Percentiles rank a stretch among this genome's conserved stretches.
phyloP scores from a whole-genome alignment of 164 flowering plant genomes.

The Magnolia sinica region DNA sequence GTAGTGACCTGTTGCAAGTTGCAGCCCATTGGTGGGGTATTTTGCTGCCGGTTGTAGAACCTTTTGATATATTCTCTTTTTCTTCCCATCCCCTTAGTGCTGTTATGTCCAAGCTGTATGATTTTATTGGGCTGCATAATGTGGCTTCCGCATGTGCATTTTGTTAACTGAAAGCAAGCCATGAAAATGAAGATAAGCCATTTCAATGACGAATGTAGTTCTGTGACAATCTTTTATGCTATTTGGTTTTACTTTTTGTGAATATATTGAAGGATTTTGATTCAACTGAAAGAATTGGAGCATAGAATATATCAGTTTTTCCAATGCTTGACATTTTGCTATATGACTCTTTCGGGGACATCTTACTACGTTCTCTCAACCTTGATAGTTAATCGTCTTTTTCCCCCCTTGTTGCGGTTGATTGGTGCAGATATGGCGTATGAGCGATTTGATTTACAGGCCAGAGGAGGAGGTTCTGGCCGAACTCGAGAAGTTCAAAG shows the following conservation, averaged over 20 bases:
- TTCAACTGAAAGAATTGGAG: too few species aligned
- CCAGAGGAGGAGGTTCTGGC: conserved; percentile 85
- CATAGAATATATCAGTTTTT: too few species aligned
- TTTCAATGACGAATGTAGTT: too few species aligned
- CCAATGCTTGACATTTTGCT: too few species aligned
- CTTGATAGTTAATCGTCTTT: background rate
- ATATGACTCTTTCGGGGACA: background rate
- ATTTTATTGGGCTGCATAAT: too few species aligned
- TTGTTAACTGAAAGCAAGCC: background rate
- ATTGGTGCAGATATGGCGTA: conserved; percentile 83
- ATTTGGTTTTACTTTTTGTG: too few species aligned
- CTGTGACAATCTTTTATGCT: too few species aligned
- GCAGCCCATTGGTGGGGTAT: too few species aligned
- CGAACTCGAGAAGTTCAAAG: conserved; percentile 87
- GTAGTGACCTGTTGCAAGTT: too few species aligned
- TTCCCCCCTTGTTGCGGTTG: background rate
- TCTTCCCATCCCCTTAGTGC: background rate
- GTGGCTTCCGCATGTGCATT: background rate
- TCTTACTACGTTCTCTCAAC: background rate
- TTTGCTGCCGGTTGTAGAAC: background rate
- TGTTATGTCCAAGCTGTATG: background rate
- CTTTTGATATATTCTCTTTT: background rate
- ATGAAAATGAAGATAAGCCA: too few species aligned
- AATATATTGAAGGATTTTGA: too few species aligned
- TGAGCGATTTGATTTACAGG: conserved; percentile 86